A percentile compares a stretch with the other conserved stretches of the same genome.
Evolutionary conservation across 31 red algal genomes (phyloP).

Genomic region (Asparagopsis taxiformis): DNA sequence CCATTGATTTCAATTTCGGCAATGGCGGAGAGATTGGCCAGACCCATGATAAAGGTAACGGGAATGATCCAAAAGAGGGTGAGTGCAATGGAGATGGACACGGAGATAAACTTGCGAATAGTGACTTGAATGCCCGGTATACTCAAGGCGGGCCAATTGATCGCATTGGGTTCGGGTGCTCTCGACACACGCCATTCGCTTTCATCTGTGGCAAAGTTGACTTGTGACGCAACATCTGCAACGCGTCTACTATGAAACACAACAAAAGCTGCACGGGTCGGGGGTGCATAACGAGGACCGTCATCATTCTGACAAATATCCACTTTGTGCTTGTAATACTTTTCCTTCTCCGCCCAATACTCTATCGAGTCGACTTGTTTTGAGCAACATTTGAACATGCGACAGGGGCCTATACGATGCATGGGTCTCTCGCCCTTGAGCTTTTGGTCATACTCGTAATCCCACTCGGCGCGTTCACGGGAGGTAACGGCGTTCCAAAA

Average conservation of each 20-base stretch:
- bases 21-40: conserved; percentile 46
- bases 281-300: conserved; percentile 9
- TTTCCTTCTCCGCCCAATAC: conserved; percentile 60
- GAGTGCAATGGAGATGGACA: conserved; percentile 30
- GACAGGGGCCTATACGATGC: conserved; percentile 43
- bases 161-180: conserved; percentile 81
- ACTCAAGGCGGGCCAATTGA: conserved; percentile 68
- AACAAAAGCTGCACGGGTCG: conserved; percentile 44
- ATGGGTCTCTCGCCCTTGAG: conserved; percentile 32
- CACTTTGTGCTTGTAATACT: conserved; percentile 33
- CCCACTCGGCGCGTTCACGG: conserved; percentile 69
- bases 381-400: conserved; percentile 23
- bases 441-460: conserved; percentile 32
- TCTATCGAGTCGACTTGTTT: conserved; percentile 62
- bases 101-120: conserved; percentile 31
- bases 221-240: conserved; percentile 65
- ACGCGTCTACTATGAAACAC: conserved; percentile 53
- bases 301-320: conserved; percentile 25
- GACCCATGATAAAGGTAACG: conserved; percentile 64
- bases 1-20: conserved; percentile 53
- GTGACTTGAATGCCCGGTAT: conserved; percentile 27
- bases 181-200: conserved; percentile 63
- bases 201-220: conserved; percentile 40
- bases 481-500: conserved; percentile 59
- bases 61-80: conserved; percentile 85